These are phyloP conservation scores for Ogataea nonfermentans DNA, from an alignment of 805 yeast species.

Conservation along the genomic window DNA sequence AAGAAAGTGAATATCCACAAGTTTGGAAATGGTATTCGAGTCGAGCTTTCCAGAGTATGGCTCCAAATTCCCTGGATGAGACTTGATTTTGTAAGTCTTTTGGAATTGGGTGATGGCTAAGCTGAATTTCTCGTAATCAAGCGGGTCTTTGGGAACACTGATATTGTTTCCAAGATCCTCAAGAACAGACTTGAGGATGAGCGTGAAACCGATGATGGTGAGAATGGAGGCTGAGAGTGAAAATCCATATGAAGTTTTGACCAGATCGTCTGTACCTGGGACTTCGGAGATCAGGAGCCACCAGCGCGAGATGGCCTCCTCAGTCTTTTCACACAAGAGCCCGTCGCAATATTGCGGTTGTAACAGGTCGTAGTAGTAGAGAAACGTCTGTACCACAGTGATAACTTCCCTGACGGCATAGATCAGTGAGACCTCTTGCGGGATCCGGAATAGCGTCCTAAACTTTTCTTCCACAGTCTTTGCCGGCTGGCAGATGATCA, in stretches of 20 bases:
- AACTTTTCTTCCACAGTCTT: slow-evolving; percentile 82
- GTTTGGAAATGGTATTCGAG: slow-evolving; percentile 23
- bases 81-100: slow-evolving; percentile 36
- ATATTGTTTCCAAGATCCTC: slow-evolving; percentile 53
- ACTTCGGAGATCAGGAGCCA: slow-evolving; percentile 56
- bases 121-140: slow-evolving; percentile 69
- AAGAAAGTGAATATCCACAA: slow-evolving; percentile 24
- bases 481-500: slow-evolving; percentile 66
- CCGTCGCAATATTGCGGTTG: slow-evolving; percentile 80
- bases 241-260: slow-evolving; percentile 17
- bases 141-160: slow-evolving; percentile 79
- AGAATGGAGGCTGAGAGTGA: slow-evolving; percentile 54
- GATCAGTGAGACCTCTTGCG: slow-evolving; percentile 48
- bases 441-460: slow-evolving; percentile 65
- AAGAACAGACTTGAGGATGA: slow-evolving; percentile 63
- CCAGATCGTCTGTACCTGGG: slow-evolving; percentile 26
- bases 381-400: slow-evolving; percentile 67
- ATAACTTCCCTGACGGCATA: slow-evolving; percentile 77
- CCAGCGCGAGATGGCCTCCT: slow-evolving; percentile 71
- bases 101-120: slow-evolving; percentile 74
- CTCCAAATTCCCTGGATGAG: slow-evolving; percentile 1
- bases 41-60: slow-evolving; percentile 21
- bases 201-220: slow-evolving; percentile 73
- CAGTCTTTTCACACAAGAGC: slow-evolving; percentile 73
- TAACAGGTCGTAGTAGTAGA: slow-evolving; percentile 74